Conservation (phyloP, 768 basidiomycete genomes). For the Austroboletus eburneus region DNA sequence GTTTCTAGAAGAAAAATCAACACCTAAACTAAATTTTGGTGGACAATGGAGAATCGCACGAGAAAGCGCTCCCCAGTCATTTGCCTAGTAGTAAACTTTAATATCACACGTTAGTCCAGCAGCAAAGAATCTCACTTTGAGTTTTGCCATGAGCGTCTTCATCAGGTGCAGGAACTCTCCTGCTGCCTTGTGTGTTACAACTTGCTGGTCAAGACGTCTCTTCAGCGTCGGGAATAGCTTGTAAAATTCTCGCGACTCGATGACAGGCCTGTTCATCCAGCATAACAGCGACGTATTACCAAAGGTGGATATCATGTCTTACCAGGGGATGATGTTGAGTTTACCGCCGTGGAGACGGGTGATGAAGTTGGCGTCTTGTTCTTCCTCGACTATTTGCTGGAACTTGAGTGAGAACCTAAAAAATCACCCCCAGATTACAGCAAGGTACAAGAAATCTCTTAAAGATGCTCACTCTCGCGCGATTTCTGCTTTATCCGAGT, state of each 20-base stretch:
- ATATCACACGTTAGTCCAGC: neutral
- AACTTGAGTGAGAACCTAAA: conserved; percentile 54
- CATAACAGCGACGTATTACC: neutral
- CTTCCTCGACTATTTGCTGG: conserved; percentile 54
- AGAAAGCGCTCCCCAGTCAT: conserved; percentile 60
- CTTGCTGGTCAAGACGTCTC: conserved; percentile 43
- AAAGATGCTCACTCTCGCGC: conserved; percentile 45
- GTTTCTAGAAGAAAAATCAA: conserved; percentile 34
- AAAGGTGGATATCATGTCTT: neutral
- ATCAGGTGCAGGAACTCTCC: conserved; percentile 52
- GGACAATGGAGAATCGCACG: conserved; percentile 35
- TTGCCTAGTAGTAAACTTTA: conserved; percentile 38
- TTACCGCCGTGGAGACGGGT: conserved; percentile 52
- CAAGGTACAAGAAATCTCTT: neutral
- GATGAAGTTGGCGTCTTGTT: conserved; percentile 60
- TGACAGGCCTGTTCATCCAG: conserved; percentile 40
- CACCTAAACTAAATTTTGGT: neutral
- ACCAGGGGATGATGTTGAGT: conserved; percentile 57
- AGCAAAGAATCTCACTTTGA: conserved; percentile 41
- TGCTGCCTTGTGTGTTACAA: conserved; percentile 44
- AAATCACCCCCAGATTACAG: neutral
- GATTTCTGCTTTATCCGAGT: conserved; percentile 56
- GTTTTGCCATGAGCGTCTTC: conserved; percentile 62
- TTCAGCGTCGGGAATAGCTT: conserved; percentile 45
- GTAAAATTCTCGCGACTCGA: conserved; percentile 58